Base-by-base conservation (phyloP, 2,329 filamentous ascomycete genomes). In the Elsinoe necatrix region DNA sequence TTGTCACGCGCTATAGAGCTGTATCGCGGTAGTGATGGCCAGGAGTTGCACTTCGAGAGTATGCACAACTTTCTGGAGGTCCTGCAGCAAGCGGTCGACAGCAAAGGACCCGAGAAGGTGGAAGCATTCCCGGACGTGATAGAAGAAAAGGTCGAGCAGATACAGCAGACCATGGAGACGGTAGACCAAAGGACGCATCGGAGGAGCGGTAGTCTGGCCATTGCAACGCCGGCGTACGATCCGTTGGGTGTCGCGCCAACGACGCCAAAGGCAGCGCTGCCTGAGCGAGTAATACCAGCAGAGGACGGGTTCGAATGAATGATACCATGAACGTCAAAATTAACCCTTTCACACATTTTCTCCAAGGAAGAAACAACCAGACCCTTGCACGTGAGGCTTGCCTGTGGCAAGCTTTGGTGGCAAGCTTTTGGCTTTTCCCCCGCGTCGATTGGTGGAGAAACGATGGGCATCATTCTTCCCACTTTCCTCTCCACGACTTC, bases 1-100 rank as follows among this genome's bases (percentile, higher is more conserved):
- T 78, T 97, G 1, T 83, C 87, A 50, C 82, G 86, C 61, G 88
- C 88, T 0, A 70, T 77, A 47, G 68, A 71, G 9, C 68, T 82
- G 1, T 84, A 84, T 62, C 70, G 70, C 2, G 68, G 74, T 0
- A 67, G 73, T 31, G 63, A 65, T 2, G 70, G 74, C 31, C 68
- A 70, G 2, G 14, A 31, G 45, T 68, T 79, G 48, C 70, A 73
- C 3, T 81, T 80, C 61, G 71, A 73, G 3, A 75, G 77, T 41
- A 79, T 84, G 75, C 73, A 77, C 57, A 65, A 61, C 20, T 90
- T 89, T 63, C 81, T 92, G 61, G 76, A 82, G 45, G 81, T 84
- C 1, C 72, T 91, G 42, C 82, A 83, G 63, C 80, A 85, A 18
- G 84, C 83, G 0, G 82, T 83, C 25, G 78, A 71, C 8, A 68